Conservation (phyloP, 139 green algal genomes). For the Coelastrella sp. region DNA sequence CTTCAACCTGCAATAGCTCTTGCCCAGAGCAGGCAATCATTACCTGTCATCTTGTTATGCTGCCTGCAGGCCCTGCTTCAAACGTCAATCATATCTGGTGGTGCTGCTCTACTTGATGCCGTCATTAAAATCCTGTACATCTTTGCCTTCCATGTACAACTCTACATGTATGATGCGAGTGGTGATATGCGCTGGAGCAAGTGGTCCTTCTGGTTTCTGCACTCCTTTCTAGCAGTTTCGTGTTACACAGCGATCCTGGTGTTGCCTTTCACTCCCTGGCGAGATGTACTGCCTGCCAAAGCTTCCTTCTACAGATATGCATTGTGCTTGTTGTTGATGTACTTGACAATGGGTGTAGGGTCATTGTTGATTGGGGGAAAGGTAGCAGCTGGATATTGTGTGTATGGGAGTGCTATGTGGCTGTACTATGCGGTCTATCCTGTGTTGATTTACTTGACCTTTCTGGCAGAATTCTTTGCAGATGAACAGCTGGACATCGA, state of each 20-base stretch:
- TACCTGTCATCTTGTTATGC: too few species aligned
- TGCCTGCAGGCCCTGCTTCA: constrained; percentile 55
- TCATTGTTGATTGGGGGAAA: constrained; percentile 35
- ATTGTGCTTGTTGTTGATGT: constrained; percentile 50
- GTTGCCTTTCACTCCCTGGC: constrained; percentile 60
- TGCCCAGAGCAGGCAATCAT: too few species aligned
- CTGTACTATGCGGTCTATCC: constrained; percentile 63
- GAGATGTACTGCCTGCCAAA: constrained; percentile 66
- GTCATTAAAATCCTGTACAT: constrained; percentile 58
- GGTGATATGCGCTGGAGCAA: constrained; percentile 65
- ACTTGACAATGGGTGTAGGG: constrained; percentile 40
- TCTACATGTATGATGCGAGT: constrained; percentile 51
- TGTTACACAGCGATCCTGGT: constrained; percentile 59
- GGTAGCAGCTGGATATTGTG: constrained; percentile 62
- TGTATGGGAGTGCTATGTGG: constrained; percentile 58
- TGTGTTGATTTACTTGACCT: constrained; percentile 68
- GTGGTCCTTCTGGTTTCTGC: constrained; percentile 70
- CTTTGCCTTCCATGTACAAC: constrained; percentile 57
- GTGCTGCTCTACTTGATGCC: constrained; percentile 52
- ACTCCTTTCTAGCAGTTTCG: constrained; percentile 46
- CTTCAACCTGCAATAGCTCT: too few species aligned
- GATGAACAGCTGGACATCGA: constrained; percentile 56
- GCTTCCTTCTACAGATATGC: constrained; percentile 69
- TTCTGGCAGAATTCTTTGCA: constrained; percentile 69
- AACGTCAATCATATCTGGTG: constrained; percentile 55